Evolutionary conservation across 257 asterid genomes (phyloP), one percentile per base, ranked within the genome.

Genomic region (Solanum dulcamara): DNA sequence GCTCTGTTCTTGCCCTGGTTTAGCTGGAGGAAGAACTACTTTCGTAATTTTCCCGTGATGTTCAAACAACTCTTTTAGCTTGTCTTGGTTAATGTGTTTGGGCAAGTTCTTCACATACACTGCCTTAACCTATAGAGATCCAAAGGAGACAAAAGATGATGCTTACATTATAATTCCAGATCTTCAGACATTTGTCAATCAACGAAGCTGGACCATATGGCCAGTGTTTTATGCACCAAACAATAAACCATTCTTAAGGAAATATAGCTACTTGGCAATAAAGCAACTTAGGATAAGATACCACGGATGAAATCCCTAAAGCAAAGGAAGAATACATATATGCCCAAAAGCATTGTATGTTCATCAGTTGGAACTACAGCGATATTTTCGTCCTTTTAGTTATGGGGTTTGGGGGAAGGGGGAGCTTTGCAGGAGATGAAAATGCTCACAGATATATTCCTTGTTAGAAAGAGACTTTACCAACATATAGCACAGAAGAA

Each of bases 21-120:
- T 96, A 85, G 99, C 98, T 14, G 99, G 99, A 83, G 99, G 99
- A 84, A 96, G 94, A 89, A 95, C 94, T 87, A 94, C 94, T 89
- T 95, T 95, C 14, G 94, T 92, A 70, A 96, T 95, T 88, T 94
- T 92, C 82, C 99, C 99, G 84, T 94, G 98, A 87, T 62, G 97
- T 84, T 95, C 98, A 89, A 96, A 96, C 86, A 91, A 86, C 59
- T 88, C 93, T 91, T 90, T 95, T 46, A 96, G 95, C 92, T 91
- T 94, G 87, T 96, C 97, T 85, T 96, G 98, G 28, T 93, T 95
- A 66, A 94, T 88, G 86, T 94, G 90, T 86, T 91, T 93, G 2
- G 99, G 99, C 90, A 96, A 91, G 91, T 96, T 96, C 90, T 95
- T 96, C 88, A 95, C 98, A 74, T 96, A 96, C 57, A 95, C 98